Conservation (phyloP, 208 protist genomes). For the Trypanosoma theileri region DNA sequence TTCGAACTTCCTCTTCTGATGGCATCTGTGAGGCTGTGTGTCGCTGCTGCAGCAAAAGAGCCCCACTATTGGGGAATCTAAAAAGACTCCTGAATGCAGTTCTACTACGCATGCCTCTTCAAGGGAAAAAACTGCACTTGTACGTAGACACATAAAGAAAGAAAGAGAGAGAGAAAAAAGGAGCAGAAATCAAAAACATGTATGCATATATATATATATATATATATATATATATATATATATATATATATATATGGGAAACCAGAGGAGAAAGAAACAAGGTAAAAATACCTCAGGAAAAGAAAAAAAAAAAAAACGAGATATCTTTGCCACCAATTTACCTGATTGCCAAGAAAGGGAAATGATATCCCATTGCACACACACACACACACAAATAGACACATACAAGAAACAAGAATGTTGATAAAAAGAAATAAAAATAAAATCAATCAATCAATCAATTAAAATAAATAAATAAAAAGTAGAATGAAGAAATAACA, state of each 20-base stretch:
- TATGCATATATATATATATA: background rate
- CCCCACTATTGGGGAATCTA: background rate
- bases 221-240: background rate
- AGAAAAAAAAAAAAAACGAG: background rate
- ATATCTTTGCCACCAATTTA: background rate
- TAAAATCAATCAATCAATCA: background rate
- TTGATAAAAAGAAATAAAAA: slow-evolving; percentile 1
- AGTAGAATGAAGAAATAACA: slow-evolving; percentile 6
- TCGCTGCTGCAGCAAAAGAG: slow-evolving; percentile 27
- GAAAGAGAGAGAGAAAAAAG: background rate
- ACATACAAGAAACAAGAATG: slow-evolving; percentile 8
- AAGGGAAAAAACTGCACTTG: background rate
- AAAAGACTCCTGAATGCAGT: slow-evolving; percentile 3
- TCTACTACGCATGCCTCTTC: slow-evolving; percentile 18
- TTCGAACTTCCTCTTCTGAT: slow-evolving; percentile 72
- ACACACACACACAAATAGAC: background rate
- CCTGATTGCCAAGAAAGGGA: background rate
- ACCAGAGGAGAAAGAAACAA: background rate
- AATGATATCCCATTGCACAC: background rate
- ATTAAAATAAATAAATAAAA: slow-evolving; percentile 4
- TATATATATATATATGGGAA: background rate
- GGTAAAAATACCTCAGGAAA: slow-evolving; percentile 7
- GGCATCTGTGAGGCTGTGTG: slow-evolving; percentile 26
- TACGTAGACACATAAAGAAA: background rate
- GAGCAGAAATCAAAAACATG: background rate